A percentile compares a stretch with the other conserved stretches of the same genome.
Conservation (phyloP, 169 alveolate species). For the Plasmodium gallinaceum region DNA sequence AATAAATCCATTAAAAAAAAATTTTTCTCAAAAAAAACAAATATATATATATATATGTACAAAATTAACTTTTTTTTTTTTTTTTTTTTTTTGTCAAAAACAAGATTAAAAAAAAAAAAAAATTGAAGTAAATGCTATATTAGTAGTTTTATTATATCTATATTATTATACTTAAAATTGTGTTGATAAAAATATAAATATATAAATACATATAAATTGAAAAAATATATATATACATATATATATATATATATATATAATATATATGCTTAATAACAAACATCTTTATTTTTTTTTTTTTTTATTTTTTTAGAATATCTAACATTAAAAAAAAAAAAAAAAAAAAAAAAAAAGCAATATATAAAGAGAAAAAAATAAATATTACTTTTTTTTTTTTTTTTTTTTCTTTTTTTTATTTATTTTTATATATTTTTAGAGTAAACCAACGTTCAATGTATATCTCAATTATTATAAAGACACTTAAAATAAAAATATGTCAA, state of each 20-base stretch:
- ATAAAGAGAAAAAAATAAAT: not conserved
- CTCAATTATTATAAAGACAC: not conserved
- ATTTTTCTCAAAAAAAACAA: too few relatives aligned
- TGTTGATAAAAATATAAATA: not conserved
- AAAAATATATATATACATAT: not conserved
- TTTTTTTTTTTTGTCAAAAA: conserved; percentile 6
- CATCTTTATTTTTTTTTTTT: not conserved
- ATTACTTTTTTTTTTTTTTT: not conserved
- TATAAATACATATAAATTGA: not conserved
- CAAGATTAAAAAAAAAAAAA: not conserved
- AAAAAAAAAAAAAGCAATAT: not conserved
- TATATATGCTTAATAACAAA: too few relatives aligned
- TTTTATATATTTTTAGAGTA: not conserved
- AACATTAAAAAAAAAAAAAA: not conserved
- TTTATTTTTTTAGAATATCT: not conserved
- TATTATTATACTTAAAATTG: not conserved
- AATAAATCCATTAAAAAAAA: not conserved
- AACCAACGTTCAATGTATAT: too few relatives aligned
- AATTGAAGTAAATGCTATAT: not conserved
- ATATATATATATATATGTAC: not conserved
- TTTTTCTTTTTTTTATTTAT: not conserved
- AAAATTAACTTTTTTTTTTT: not conserved
- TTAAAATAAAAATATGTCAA: not conserved
- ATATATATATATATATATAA: conserved; percentile 4
- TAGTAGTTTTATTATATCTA: not conserved